Evolutionary conservation across 2,329 filamentous ascomycete genomes (phyloP).

Genomic region (Scytalidium lignicola): DNA sequence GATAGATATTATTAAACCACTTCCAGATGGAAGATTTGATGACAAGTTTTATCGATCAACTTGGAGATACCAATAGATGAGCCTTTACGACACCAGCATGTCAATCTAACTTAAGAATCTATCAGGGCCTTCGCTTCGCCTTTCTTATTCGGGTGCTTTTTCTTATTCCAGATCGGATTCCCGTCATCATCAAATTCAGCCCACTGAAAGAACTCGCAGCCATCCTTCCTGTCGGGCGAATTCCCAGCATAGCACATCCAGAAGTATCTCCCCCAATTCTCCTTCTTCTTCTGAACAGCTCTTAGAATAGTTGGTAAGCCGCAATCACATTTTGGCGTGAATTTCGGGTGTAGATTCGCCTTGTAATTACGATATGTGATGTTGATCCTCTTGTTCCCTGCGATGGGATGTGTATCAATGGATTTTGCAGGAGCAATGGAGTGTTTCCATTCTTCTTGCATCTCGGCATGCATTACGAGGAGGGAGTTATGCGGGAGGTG

Average conservation of each 20-base stretch:
- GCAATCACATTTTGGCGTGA: constrained; percentile 76
- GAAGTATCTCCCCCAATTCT: constrained; percentile 76
- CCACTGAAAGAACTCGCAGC: constrained; percentile 79
- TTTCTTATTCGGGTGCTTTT: neutral
- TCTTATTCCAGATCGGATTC: constrained; percentile 58
- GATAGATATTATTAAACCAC: too few species aligned
- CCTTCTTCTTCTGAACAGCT: constrained; percentile 73
- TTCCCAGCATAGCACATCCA: constrained; percentile 88
- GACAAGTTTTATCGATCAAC: too few species aligned
- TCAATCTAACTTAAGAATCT: too few species aligned
- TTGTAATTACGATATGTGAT: constrained; percentile 91
- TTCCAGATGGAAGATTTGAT: too few species aligned
- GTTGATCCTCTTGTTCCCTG: constrained; percentile 79
- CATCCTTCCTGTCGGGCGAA: constrained; percentile 56
- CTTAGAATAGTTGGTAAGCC: constrained; percentile 63
- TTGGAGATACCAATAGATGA: too few species aligned
- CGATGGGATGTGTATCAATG: constrained; percentile 79
- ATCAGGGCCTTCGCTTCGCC: too few species aligned
- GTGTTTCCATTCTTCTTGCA: constrained; percentile 98
- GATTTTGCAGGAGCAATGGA: constrained; percentile 67
- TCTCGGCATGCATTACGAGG: constrained; percentile 93
- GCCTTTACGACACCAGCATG: too few species aligned
- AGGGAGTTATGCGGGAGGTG: constrained; percentile 93
- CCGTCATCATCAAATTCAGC: constrained; percentile 84
- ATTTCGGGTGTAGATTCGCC: constrained; percentile 66